Percentiles rank a stretch among this genome's conserved stretches.
Conservation (phyloP, 176 grass and related monocot species). For the barley (Hordeum vulgare) region DNA sequence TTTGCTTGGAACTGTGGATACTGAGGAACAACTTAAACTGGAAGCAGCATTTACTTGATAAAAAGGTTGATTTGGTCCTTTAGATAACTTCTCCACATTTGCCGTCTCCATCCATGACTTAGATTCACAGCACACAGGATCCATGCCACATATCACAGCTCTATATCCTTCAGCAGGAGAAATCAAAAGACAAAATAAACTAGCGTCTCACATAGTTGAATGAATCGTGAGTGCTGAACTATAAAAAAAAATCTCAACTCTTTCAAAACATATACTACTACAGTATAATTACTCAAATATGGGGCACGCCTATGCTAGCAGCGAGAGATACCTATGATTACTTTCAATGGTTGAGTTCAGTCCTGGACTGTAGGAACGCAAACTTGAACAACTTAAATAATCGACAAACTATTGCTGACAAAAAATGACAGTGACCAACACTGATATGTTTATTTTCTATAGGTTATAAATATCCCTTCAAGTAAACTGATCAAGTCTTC, state of each 20-base stretch:
- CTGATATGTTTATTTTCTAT: not conserved
- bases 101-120: slow-evolving; percentile 95
- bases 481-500: not conserved
- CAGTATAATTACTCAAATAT: not conserved
- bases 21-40: not conserved
- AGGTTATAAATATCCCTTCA: not conserved
- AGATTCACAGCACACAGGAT: slow-evolving; percentile 89
- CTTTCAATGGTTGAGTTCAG: not conserved
- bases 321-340: not conserved
- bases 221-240: slow-evolving; percentile 3
- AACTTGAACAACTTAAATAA: not conserved
- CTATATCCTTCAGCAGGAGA: slow-evolving; percentile 70
- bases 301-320: not conserved
- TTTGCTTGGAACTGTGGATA: not conserved
- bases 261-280: not conserved
- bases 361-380: not conserved
- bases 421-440: not conserved
- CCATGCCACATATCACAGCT: slow-evolving; percentile 99
- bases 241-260: not conserved
- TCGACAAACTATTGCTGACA: not conserved
- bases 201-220: not conserved
- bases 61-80: slow-evolving; percentile 92
- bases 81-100: slow-evolving; percentile 66
- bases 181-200: slow-evolving; percentile 17
- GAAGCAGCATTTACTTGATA: slow-evolving; percentile 66